Conservation (phyloP, 495 filamentous ascomycete species). For the Halenospora varia region DNA sequence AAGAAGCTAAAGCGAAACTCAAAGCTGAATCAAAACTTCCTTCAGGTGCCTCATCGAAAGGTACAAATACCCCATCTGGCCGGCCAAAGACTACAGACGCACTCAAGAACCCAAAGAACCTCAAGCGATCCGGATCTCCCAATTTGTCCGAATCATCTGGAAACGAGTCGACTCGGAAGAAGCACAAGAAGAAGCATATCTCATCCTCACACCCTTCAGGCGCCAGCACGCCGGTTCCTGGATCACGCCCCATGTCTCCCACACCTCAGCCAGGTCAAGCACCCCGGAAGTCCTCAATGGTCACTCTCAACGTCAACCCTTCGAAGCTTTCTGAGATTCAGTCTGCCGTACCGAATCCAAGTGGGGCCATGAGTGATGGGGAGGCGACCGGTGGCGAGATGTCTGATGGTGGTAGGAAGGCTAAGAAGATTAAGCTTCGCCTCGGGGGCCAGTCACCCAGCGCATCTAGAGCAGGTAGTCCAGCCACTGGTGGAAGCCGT, state of each 20-base stretch:
- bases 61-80: conserved; percentile 70
- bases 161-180: conserved; percentile 84
- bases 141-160: conserved; percentile 84
- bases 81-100: conserved; percentile 44
- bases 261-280: conserved; percentile 27
- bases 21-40: conserved; percentile 41
- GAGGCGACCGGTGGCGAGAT: conserved; percentile 75
- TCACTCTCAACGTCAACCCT: conserved; percentile 32
- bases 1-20: conserved; percentile 33
- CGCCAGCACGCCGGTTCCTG: conserved; percentile 50
- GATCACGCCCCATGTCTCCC: conserved; percentile 51
- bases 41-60: conserved; percentile 61
- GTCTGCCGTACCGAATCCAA: conserved; percentile 32
- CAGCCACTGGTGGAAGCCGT: conserved; percentile 41
- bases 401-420: conserved; percentile 63
- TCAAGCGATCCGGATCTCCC: conserved; percentile 86
- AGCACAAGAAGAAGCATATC: conserved; percentile 69
- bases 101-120: conserved; percentile 61
- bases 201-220: conserved; percentile 40
- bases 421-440: conserved; percentile 65
- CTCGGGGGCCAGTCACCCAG: conserved; percentile 22
- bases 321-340: conserved; percentile 35
- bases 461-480: conserved; percentile 40
- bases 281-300: conserved; percentile 36
- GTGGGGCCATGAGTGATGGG: conserved; percentile 71